phyloP scores from a whole-genome alignment of 768 basidiomycete genomes.

The Calocybe gangraenosa region DNA sequence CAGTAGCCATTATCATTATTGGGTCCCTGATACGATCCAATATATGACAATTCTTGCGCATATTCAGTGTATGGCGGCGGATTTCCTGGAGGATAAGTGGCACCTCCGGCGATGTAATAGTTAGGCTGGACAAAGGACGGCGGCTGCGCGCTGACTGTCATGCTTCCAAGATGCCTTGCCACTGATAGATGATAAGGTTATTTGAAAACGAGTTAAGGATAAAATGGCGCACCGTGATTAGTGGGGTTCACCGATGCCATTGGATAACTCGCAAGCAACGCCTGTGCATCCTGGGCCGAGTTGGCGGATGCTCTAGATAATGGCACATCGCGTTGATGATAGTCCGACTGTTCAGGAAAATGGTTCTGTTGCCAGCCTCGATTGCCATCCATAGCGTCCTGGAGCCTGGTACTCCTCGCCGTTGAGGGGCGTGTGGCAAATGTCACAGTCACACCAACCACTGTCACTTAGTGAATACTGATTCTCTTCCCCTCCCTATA shows the following conservation, averaged over 20 bases:
- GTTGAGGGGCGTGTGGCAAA: no score
- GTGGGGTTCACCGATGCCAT: constrained; percentile 76
- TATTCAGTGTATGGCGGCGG: constrained; percentile 66
- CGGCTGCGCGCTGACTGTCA: constrained; percentile 54
- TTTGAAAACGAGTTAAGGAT: not conserved
- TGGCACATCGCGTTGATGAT: constrained; percentile 16
- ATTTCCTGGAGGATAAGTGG: constrained; percentile 32
- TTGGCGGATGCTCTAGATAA: constrained; percentile 29
- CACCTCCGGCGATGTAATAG: constrained; percentile 35
- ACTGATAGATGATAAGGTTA: constrained; percentile 35
- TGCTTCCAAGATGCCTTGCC: constrained; percentile 57
- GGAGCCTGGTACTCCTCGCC: constrained; percentile 4
- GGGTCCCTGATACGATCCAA: constrained; percentile 44
- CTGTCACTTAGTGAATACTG: no score
- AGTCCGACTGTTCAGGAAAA: constrained; percentile 13
- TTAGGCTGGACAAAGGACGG: constrained; percentile 62
- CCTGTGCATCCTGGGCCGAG: constrained; percentile 64
- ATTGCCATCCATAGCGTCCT: constrained; percentile 29
- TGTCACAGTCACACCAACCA: no score
- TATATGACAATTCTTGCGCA: constrained; percentile 53
- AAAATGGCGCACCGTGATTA: constrained; percentile 52
- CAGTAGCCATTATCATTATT: constrained; percentile 54
- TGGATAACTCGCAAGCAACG: constrained; percentile 64
- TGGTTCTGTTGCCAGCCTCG: constrained; percentile 27
- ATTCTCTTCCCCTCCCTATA: no score